Evolutionary conservation across 495 filamentous ascomycete genomes (phyloP).

Genomic region (Aspergillus cavernicola): DNA sequence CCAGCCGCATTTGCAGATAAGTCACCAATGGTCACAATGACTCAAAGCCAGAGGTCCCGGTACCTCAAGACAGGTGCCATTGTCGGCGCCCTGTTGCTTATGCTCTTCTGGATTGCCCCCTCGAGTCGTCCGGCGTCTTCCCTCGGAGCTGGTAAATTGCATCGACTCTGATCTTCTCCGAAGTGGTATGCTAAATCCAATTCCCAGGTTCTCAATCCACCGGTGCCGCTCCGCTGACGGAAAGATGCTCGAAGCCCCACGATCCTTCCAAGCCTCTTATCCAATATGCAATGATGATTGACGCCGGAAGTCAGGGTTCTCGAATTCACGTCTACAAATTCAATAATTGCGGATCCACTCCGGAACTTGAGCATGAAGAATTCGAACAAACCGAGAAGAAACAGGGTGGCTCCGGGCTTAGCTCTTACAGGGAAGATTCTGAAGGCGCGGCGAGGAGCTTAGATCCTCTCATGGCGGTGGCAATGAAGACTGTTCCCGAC

Average conservation of each 20-base stretch:
- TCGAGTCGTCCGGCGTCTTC: slow-evolving; percentile 36
- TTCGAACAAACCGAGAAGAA: slow-evolving; percentile 87
- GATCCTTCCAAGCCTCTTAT: slow-evolving; percentile 86
- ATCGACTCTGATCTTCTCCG: not conserved
- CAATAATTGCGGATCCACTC: slow-evolving; percentile 94
- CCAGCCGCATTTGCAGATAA: slow-evolving; percentile 17
- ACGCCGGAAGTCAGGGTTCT: slow-evolving; percentile 95
- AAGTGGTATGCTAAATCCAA: not conserved
- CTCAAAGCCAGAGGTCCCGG: slow-evolving; percentile 69
- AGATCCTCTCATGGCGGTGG: slow-evolving; percentile 81
- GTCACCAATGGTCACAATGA: slow-evolving; percentile 45
- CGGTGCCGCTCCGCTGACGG: slow-evolving; percentile 24
- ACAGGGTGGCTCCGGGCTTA: slow-evolving; percentile 75
- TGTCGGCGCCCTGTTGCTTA: slow-evolving; percentile 65
- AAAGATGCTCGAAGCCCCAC: slow-evolving; percentile 73
- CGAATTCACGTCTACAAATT: slow-evolving; percentile 98
- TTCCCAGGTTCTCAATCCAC: slow-evolving; percentile 26
- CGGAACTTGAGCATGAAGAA: slow-evolving; percentile 88
- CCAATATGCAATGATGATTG: slow-evolving; percentile 97
- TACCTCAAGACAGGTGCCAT: slow-evolving; percentile 81
- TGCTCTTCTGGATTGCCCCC: slow-evolving; percentile 73
- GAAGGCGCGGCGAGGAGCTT: slow-evolving; percentile 85
- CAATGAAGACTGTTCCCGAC: slow-evolving; percentile 77
- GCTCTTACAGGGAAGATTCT: slow-evolving; percentile 78
- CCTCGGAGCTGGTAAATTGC: slow-evolving; percentile 37